phyloP scores from a whole-genome alignment of 768 basidiomycete species.

The Podaxis sp. region DNA sequence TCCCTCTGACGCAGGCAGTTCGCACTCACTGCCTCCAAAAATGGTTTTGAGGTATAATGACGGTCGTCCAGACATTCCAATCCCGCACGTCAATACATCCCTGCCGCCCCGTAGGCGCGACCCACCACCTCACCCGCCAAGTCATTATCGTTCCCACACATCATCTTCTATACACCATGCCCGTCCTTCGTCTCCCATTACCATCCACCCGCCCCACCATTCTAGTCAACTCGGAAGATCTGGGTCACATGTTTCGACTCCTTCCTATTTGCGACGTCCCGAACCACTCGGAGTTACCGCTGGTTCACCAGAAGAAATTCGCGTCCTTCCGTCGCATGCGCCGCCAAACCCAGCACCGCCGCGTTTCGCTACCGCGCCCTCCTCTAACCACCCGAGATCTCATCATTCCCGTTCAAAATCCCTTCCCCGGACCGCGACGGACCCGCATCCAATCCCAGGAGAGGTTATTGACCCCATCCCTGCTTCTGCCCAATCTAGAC shows the following conservation, averaged over 20 bases:
- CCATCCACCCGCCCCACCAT: conserved; percentile 27
- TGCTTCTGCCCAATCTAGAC: conserved; percentile 26
- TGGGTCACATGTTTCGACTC: conserved; percentile 29
- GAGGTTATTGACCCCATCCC: conserved; percentile 26
- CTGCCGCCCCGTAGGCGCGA: conserved; percentile 19
- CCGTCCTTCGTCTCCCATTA: conserved; percentile 6
- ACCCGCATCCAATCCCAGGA: conserved; percentile 26
- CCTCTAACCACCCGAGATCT: conserved; percentile 27
- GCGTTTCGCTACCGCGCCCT: conserved; percentile 29
- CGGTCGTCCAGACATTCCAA: conserved; percentile 63
- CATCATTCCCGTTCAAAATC: conserved; percentile 45
- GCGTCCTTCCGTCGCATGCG: conserved; percentile 53
- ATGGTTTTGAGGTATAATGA: conserved; percentile 72
- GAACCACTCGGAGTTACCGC: conserved; percentile 20
- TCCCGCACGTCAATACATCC: conserved; percentile 41
- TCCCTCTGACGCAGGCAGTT: conserved; percentile 49
- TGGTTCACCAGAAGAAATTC: conserved; percentile 57
- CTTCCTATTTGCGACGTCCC: conserved; percentile 27
- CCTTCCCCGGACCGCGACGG: conserved; percentile 37
- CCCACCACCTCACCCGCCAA: conserved; percentile 17
- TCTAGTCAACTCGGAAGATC: conserved; percentile 33
- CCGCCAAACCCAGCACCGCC: conserved; percentile 19
- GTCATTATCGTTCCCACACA: conserved; percentile 18
- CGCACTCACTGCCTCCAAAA: conserved; percentile 60
- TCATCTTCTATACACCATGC: conserved; percentile 25